Evolutionary conservation across 1,284 basidiomycete genomes (phyloP).

Genomic region (Caloboletus inedulis): DNA sequence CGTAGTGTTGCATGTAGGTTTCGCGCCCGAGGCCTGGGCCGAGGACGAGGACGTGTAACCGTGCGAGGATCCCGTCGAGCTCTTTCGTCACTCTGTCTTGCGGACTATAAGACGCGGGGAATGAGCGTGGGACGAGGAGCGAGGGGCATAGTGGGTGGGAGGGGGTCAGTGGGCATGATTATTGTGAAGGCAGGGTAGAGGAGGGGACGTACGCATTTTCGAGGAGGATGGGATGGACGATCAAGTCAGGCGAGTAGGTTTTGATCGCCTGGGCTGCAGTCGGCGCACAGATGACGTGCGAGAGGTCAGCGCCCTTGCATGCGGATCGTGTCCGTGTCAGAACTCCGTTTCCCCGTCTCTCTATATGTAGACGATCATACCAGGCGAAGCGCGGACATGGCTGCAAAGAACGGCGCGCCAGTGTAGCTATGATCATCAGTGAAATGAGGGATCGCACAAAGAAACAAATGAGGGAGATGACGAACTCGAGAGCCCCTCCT

Average conservation of each 20-base stretch:
- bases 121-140: not conserved
- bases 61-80: conserved; percentile 70
- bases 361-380: conserved; percentile 41
- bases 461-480: not conserved
- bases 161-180: not conserved
- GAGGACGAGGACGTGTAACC: conserved; percentile 89
- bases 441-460: not conserved
- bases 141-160: too few relatives aligned
- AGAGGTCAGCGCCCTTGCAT: conserved; percentile 83
- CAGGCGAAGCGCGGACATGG: conserved; percentile 82
- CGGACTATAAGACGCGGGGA: conserved; percentile 34
- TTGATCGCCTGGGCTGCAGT: conserved; percentile 90
- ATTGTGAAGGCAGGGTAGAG: not conserved
- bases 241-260: conserved; percentile 92
- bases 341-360: not conserved
- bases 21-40: conserved; percentile 93
- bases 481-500: conserved; percentile 88
- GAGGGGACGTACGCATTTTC: conserved; percentile 46
- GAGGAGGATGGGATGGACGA: conserved; percentile 88
- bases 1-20: conserved; percentile 82
- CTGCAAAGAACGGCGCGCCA: conserved; percentile 93
- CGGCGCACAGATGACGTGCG: conserved; percentile 96
- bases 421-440: conserved; percentile 64
- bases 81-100: conserved; percentile 51
- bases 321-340: not conserved